A percentile compares a stretch with the other conserved stretches of the same genome.
phyloP scores from a whole-genome alignment of 225 moss, liverwort and hornwort species.

The Sphagnum tenellum region DNA sequence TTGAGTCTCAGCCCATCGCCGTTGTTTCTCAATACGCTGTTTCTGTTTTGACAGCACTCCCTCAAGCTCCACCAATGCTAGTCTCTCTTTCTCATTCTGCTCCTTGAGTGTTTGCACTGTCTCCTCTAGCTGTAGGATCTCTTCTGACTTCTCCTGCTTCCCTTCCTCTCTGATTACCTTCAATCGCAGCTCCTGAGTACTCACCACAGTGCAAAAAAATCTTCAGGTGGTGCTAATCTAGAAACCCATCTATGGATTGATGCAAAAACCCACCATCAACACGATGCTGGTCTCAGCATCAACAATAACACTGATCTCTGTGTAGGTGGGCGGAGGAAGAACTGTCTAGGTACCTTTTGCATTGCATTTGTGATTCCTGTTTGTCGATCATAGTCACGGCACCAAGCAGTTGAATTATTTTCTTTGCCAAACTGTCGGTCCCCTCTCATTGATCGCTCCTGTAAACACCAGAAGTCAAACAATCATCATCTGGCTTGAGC shows the following conservation, averaged over 20 bases:
- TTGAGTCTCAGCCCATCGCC: constrained; percentile 39
- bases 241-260: no score
- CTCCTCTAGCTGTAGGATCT: constrained; percentile 27
- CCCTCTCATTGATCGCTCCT: constrained; percentile 46
- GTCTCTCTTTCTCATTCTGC: constrained; percentile 26
- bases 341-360: constrained; percentile 22
- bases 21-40: constrained; percentile 39
- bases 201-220: no score
- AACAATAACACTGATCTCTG: no score
- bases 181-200: constrained; percentile 33
- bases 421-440: constrained; percentile 21
- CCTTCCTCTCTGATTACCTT: constrained; percentile 43
- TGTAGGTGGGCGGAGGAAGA: no score
- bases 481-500: no score
- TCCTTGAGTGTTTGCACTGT: constrained; percentile 27
- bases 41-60: constrained; percentile 33
- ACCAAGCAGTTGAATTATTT: constrained; percentile 5
- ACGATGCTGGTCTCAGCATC: no score
- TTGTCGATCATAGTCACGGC: constrained; percentile 22
- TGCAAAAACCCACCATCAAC: no score
- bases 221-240: no score
- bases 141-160: constrained; percentile 39
- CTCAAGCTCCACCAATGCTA: constrained; percentile 28
- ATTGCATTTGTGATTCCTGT: constrained; percentile 38
- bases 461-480: constrained; percentile 2